A percentile compares a stretch with the other conserved stretches of the same genome.
These are phyloP conservation scores for Amauroascus niger DNA, from an alignment of 2,329 filamentous ascomycete genomes.

Conservation along the genomic window DNA sequence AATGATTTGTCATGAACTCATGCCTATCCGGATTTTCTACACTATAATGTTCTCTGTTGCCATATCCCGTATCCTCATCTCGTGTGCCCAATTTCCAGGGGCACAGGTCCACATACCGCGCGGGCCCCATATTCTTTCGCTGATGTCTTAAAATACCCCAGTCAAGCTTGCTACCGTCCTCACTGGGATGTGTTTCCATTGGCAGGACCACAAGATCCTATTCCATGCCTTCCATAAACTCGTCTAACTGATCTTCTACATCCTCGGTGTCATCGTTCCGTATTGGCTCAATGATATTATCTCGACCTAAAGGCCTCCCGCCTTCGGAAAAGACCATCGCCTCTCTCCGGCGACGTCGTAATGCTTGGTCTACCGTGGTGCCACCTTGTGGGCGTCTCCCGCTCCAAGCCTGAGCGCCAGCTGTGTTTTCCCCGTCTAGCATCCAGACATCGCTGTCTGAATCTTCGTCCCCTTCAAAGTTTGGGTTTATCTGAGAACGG, in stretches of 20 bases:
- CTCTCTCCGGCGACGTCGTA: constrained; percentile 68
- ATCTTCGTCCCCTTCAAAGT: constrained; percentile 44
- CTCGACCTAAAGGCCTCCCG: constrained; percentile 60
- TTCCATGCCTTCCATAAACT: not conserved
- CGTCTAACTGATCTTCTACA: not conserved
- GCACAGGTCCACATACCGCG: too few species aligned
- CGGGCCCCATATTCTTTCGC: too few species aligned
- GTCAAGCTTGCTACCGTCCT: not conserved
- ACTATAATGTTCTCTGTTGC: too few species aligned
- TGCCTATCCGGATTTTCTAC: too few species aligned
- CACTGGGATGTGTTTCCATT: not conserved
- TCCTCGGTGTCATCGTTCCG: constrained; percentile 15
- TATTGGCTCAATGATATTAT: constrained; percentile 65
- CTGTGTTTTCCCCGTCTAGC: constrained; percentile 45
- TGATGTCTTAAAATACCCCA: too few species aligned
- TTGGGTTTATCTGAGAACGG: constrained; percentile 32
- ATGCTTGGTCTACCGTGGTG: constrained; percentile 51
- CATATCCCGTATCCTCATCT: too few species aligned
- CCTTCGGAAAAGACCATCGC: constrained; percentile 87
- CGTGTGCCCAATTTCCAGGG: too few species aligned
- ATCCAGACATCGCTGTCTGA: constrained; percentile 43
- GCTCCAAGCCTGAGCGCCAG: constrained; percentile 32
- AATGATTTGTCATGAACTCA: too few species aligned
- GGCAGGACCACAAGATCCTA: not conserved
- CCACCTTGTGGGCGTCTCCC: constrained; percentile 27